Conservation (phyloP, 139 green algal genomes). For the Tetradesmus lagerheimii region DNA sequence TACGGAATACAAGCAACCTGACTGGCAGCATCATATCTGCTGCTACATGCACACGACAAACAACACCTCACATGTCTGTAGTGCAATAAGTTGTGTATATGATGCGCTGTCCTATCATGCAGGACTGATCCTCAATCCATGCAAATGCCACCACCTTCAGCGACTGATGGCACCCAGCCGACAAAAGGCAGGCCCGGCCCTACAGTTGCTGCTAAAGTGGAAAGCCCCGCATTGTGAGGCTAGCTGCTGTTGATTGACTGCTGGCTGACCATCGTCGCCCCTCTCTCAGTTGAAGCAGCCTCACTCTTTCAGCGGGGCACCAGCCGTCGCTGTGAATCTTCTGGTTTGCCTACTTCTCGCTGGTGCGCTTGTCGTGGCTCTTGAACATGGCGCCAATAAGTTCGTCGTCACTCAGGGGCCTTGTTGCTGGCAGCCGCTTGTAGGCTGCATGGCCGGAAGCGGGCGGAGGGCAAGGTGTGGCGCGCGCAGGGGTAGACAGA, state of each 20-base stretch:
- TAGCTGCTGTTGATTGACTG: neutral
- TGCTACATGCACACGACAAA: neutral
- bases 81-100: neutral
- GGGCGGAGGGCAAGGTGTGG: neutral
- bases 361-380: constrained; percentile 8
- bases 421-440: constrained; percentile 26
- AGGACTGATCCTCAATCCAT: neutral
- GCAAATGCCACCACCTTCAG: neutral
- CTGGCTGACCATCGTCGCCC: neutral
- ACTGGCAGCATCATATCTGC: neutral
- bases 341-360: neutral
- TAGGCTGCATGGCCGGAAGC: neutral
- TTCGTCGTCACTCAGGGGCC: neutral
- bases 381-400: constrained; percentile 37
- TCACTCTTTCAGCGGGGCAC: neutral
- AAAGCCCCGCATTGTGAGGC: neutral
- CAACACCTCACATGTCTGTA: neutral
- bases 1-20: neutral
- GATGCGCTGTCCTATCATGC: neutral
- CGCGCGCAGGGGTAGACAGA: neutral
- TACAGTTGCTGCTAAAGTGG: neutral
- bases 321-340: neutral
- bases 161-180: neutral
- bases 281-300: neutral
- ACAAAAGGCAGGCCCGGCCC: neutral